phyloP scores from a whole-genome alignment of 148 eudicot species.

The Arctostaphylos glauca region DNA sequence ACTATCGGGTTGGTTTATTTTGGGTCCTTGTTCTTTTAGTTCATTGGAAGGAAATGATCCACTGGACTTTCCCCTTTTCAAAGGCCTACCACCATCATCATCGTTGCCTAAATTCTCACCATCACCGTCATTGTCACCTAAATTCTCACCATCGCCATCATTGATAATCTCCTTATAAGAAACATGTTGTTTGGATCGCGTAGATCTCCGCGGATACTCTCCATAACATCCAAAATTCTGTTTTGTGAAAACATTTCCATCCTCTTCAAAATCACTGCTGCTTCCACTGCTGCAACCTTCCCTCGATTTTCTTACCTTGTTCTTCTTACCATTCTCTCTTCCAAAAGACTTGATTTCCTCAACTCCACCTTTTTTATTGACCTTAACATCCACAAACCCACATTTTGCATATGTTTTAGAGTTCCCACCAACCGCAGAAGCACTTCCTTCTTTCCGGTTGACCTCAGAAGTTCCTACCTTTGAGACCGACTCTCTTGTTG shows the following conservation, averaged over 20 bases:
- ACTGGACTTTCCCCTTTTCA: constrained; percentile 22
- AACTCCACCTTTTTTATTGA: constrained; percentile 17
- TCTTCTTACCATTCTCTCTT: constrained; percentile 31
- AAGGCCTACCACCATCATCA: constrained; percentile 26
- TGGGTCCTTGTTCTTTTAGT: not conserved
- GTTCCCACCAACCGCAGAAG: not conserved
- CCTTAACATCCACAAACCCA: constrained; percentile 10
- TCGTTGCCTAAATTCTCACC: constrained; percentile 21
- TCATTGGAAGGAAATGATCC: constrained; percentile 16
- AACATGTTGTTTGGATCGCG: constrained; percentile 34
- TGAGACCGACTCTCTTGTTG: not conserved
- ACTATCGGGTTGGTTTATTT: not conserved
- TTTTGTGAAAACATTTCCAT: not conserved
- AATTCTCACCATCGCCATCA: not conserved
- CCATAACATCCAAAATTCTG: constrained; percentile 4
- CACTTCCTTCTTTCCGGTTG: too few relatives aligned
- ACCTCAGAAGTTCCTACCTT: not conserved
- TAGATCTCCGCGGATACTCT: constrained; percentile 21
- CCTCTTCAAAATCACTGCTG: constrained; percentile 8
- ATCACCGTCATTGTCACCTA: constrained; percentile 19
- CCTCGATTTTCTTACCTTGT: not conserved
- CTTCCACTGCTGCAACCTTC: constrained; percentile 5
- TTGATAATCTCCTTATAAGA: constrained; percentile 32
- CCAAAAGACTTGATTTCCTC: constrained; percentile 21
- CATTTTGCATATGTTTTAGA: not conserved